phyloP scores from a whole-genome alignment of 257 asterid genomes.

The Ilex asprella region DNA sequence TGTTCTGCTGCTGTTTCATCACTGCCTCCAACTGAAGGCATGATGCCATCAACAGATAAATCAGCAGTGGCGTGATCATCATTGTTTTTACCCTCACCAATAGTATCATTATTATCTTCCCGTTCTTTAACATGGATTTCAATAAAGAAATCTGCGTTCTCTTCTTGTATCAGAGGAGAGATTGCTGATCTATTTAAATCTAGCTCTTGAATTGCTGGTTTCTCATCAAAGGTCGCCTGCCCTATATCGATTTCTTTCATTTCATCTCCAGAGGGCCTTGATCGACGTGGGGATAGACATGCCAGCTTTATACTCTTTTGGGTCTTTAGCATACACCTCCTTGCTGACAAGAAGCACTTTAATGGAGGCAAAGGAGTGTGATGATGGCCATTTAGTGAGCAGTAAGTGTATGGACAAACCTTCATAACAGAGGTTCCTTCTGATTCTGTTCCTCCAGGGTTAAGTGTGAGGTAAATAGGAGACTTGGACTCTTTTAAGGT shows the following conservation, averaged over 20 bases:
- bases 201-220: conserved; percentile 9
- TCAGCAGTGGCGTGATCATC: background rate
- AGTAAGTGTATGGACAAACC: background rate
- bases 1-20: conserved; percentile 4
- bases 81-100: background rate
- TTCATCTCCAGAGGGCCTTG: conserved; percentile 11
- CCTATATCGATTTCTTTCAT: background rate
- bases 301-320: conserved; percentile 11
- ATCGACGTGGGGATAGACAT: conserved; percentile 30
- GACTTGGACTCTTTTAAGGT: conserved; percentile 67
- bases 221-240: conserved; percentile 10
- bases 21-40: background rate
- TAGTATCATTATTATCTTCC: conserved; percentile 10
- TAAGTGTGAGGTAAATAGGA: conserved; percentile 54
- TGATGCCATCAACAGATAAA: background rate
- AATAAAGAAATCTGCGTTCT: conserved; percentile 34
- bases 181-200: conserved; percentile 1
- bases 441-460: conserved; percentile 53
- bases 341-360: background rate
- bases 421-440: conserved; percentile 27
- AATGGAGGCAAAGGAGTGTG: background rate
- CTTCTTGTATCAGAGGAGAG: conserved; percentile 21
- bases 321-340: background rate
- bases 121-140: conserved; percentile 35
- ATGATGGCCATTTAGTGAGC: background rate